Evolutionary conservation across 768 basidiomycete genomes (phyloP), one percentile per base, ranked within the genome.

Genomic region (Russula griseocarnosa): DNA sequence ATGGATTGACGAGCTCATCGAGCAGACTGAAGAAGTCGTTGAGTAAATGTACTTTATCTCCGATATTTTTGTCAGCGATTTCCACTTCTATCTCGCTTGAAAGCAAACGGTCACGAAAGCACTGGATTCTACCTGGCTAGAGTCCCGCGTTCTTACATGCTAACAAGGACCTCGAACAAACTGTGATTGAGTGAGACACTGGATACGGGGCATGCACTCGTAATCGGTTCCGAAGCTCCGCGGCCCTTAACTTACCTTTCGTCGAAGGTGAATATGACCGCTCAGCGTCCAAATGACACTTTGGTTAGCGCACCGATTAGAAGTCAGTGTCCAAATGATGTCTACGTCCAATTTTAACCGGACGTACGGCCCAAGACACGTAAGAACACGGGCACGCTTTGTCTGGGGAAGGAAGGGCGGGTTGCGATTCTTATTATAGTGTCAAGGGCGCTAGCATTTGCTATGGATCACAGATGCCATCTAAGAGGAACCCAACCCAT

Each of bases 1-100:
- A 60, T 93, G 92, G 90, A 78, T 95, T 60, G 94, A 96, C 70
- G 93, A 96, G 73, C 84, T 96, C 47, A 84, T 95, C 70, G 92
- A 97, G 69, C 93, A 97, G 79, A 84, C 82, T 47, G 93, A 96
- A 76, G 85, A 83, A 71, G 76, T 87, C 26, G 77, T 84, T 32
- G 86, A 87, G 61, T 80, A 71, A 16, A 11, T 47, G 46, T 47
- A n/a, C n/a, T n/a, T n/a, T n/a, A 47, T 47, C n/a, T 22, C n/a
- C 16, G 16, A 10, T 22, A 22, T 11, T 46, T 3, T 46, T 46
- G 44, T 22, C 44, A 46, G 9, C 44, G 10, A n/a, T 22, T 46
- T 47, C 22, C 16, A 18, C 16, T 6, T 6, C 13, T 36, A 1
- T 34, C 5, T 34, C 32, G n/a, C n/a, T n/a, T n/a, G 7, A 30